These are phyloP conservation scores for Neurospora pannonica DNA, from an alignment of 495 filamentous ascomycete species.

Conservation along the genomic window DNA sequence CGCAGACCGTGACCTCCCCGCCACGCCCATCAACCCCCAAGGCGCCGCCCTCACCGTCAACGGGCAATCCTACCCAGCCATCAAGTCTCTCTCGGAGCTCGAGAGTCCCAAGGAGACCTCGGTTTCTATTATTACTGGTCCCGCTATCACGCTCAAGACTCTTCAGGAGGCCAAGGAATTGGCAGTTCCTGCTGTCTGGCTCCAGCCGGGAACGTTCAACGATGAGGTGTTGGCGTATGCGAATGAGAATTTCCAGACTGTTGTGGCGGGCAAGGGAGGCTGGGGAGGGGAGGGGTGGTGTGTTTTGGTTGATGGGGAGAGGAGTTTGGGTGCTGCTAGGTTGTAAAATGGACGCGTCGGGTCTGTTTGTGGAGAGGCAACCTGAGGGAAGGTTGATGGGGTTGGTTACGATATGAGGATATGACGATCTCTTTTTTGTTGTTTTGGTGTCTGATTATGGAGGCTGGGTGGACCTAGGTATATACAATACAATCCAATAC, in stretches of 20 bases:
- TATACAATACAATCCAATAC: background rate
- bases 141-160: conserved; percentile 56
- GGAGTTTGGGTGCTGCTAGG: conserved; percentile 50
- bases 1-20: conserved; percentile 61
- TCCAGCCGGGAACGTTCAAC: conserved; percentile 87
- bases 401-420: background rate
- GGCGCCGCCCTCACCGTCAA: conserved; percentile 45
- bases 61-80: conserved; percentile 47
- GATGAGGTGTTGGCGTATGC: conserved; percentile 62
- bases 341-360: conserved; percentile 4
- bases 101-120: conserved; percentile 58
- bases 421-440: background rate
- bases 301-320: conserved; percentile 82
- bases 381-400: background rate
- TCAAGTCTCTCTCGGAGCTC: conserved; percentile 55
- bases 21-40: conserved; percentile 74
- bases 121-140: conserved; percentile 82
- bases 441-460: background rate
- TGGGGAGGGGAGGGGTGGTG: conserved; percentile 73
- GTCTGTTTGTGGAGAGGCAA: background rate
- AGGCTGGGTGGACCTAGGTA: background rate
- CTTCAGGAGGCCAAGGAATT: conserved; percentile 71
- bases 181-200: conserved; percentile 77
- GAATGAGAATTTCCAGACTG: conserved; percentile 51
- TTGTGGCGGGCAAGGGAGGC: conserved; percentile 61